phyloP scores from a whole-genome alignment of 2,329 filamentous ascomycete genomes.

The Ascocoryne sarcoides region DNA sequence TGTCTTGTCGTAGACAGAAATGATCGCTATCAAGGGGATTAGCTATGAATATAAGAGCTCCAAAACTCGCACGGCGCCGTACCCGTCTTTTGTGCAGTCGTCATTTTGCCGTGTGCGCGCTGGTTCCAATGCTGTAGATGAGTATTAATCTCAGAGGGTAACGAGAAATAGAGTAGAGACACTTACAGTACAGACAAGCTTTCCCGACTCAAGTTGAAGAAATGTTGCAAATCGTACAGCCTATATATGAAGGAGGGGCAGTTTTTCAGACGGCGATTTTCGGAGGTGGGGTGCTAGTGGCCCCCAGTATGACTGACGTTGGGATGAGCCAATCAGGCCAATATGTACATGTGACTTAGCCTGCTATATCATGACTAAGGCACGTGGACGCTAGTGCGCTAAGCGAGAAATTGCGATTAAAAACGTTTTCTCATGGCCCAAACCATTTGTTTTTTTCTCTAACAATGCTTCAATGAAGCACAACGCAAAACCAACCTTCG shows the following conservation, averaged over 20 bases:
- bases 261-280: not conserved
- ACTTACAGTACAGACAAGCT: too few species aligned
- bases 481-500: slow-evolving; percentile 23
- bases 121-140: too few species aligned
- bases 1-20: slow-evolving; percentile 99
- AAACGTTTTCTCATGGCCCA: not conserved
- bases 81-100: not conserved
- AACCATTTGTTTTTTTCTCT: not conserved
- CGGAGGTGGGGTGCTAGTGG: not conserved
- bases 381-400: not conserved
- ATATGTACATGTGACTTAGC: too few species aligned
- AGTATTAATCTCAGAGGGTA: too few species aligned
- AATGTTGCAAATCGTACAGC: not conserved
- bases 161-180: too few species aligned
- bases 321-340: too few species aligned
- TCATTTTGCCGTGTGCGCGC: not conserved
- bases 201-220: not conserved
- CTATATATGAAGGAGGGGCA: not conserved
- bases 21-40: slow-evolving; percentile 54
- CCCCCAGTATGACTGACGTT: too few species aligned
- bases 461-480: slow-evolving; percentile 4
- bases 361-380: too few species aligned
- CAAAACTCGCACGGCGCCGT: too few species aligned
- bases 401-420: not conserved
- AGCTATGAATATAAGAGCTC: slow-evolving; percentile 6